Conservation (phyloP, 805 yeast genomes). For the Lipomyces anomalus region DNA sequence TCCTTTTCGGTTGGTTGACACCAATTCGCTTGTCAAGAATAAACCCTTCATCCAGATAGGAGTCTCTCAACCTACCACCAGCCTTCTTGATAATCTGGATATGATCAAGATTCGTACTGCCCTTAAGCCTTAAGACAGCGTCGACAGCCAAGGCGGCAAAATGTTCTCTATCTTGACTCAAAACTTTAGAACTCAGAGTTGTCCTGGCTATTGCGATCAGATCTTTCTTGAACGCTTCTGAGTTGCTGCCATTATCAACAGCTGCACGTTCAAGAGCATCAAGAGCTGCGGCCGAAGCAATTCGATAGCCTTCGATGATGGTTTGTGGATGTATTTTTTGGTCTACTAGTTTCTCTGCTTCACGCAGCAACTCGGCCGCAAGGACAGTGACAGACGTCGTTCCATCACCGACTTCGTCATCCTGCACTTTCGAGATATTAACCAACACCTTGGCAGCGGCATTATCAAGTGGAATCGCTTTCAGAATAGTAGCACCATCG, state of each 20-base stretch:
- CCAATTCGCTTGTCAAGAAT: slow-evolving; percentile 89
- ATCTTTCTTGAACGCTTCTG: slow-evolving; percentile 63
- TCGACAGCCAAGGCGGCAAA: slow-evolving; percentile 89
- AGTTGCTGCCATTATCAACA: slow-evolving; percentile 59
- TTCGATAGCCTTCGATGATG: slow-evolving; percentile 89
- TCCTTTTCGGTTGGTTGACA: slow-evolving; percentile 82
- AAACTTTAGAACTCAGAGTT: slow-evolving; percentile 85
- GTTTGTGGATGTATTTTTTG: slow-evolving; percentile 97
- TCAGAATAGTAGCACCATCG: slow-evolving; percentile 96
- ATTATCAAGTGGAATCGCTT: slow-evolving; percentile 89
- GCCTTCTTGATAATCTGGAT: slow-evolving; percentile 89
- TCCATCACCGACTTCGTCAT: slow-evolving; percentile 98
- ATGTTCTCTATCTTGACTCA: slow-evolving; percentile 89
- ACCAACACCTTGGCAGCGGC: slow-evolving; percentile 97
- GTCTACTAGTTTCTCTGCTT: slow-evolving; percentile 88
- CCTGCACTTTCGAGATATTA: slow-evolving; percentile 92
- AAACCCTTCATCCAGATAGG: slow-evolving; percentile 89
- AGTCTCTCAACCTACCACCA: slow-evolving; percentile 88
- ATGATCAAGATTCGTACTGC: slow-evolving; percentile 82
- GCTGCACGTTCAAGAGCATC: slow-evolving; percentile 72
- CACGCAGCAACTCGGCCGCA: slow-evolving; percentile 92
- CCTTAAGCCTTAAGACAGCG: slow-evolving; percentile 81
- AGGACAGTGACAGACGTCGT: slow-evolving; percentile 91
- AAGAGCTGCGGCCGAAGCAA: slow-evolving; percentile 81
- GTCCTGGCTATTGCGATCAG: slow-evolving; percentile 85